phyloP scores from a whole-genome alignment of 768 basidiomycete genomes.

The Amanita molliuscula region DNA sequence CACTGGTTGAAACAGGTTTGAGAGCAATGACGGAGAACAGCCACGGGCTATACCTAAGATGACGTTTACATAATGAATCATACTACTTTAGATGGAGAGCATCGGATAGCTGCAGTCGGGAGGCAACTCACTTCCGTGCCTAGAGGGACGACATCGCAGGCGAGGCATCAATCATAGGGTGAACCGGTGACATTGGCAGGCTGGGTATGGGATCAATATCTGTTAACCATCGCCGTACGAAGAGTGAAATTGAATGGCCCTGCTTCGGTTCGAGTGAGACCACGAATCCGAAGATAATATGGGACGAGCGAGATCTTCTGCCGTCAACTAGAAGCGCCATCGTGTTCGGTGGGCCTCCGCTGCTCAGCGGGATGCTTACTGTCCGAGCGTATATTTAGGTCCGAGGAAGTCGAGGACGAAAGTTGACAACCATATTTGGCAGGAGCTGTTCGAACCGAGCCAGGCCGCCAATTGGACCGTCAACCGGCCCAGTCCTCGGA shows the following conservation, averaged over 20 bases:
- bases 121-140: not conserved
- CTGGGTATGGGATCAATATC: not conserved
- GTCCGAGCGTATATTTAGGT: constrained; percentile 13
- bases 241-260: not conserved
- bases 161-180: not conserved
- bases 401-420: constrained; percentile 15
- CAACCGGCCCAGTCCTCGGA: too few species aligned
- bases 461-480: not conserved
- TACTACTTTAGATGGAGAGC: not conserved
- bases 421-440: not conserved
- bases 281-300: not conserved
- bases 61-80: not conserved
- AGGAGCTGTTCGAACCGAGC: not conserved
- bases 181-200: not conserved
- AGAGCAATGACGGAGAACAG: not conserved
- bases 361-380: not conserved
- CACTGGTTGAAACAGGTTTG: not conserved
- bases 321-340: not conserved
- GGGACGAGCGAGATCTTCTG: not conserved
- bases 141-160: not conserved
- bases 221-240: not conserved
- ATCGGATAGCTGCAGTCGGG: not conserved
- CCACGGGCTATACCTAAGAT: not conserved
- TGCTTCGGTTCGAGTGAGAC: not conserved
- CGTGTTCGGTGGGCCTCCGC: not conserved